Percentiles rank a stretch among this genome's conserved stretches.
Evolutionary conservation across 2,329 filamentous ascomycete genomes (phyloP).

Genomic region (Talaromyces sp.): DNA sequence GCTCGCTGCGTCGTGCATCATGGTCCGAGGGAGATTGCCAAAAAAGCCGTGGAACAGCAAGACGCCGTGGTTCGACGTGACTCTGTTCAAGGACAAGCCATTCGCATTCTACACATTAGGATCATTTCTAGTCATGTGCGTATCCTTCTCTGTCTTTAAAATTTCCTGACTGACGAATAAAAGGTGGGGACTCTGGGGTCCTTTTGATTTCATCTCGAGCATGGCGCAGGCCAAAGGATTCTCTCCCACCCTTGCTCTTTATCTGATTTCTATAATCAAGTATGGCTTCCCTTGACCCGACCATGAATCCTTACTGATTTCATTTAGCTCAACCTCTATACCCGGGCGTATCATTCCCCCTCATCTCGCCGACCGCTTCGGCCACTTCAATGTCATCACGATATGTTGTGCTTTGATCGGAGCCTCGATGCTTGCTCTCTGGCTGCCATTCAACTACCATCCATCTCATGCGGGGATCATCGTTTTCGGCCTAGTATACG

Average conservation of each 20-base stretch:
- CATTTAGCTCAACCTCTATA: slow-evolving; percentile 25
- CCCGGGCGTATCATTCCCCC: slow-evolving; percentile 27
- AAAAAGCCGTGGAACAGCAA: slow-evolving; percentile 29
- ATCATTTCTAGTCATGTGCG: slow-evolving; percentile 27
- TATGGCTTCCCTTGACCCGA: slow-evolving; percentile 7
- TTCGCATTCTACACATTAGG: slow-evolving; percentile 28
- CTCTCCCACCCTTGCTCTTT: slow-evolving; percentile 23
- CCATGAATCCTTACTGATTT: background rate
- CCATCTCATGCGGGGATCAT: slow-evolving; percentile 28
- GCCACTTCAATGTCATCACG: slow-evolving; percentile 28
- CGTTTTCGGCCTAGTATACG: slow-evolving; percentile 27
- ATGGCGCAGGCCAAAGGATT: slow-evolving; percentile 23
- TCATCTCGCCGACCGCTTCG: slow-evolving; percentile 26
- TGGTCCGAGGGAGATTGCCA: slow-evolving; percentile 27
- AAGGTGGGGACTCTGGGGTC: slow-evolving; percentile 28
- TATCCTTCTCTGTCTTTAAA: background rate
- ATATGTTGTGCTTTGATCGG: slow-evolving; percentile 19
- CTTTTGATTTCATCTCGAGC: slow-evolving; percentile 25
- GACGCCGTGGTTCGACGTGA: slow-evolving; percentile 27
- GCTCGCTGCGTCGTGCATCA: slow-evolving; percentile 20
- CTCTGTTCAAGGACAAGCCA: slow-evolving; percentile 24
- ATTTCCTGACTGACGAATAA: background rate
- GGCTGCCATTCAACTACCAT: slow-evolving; percentile 31
- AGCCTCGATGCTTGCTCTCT: slow-evolving; percentile 25
- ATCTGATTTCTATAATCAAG: slow-evolving; percentile 30